Percentiles rank a stretch among this genome's conserved stretches.
phyloP scores from a whole-genome alignment of 2,329 filamentous ascomycete genomes.

The Cytospora chrysosperma region DNA sequence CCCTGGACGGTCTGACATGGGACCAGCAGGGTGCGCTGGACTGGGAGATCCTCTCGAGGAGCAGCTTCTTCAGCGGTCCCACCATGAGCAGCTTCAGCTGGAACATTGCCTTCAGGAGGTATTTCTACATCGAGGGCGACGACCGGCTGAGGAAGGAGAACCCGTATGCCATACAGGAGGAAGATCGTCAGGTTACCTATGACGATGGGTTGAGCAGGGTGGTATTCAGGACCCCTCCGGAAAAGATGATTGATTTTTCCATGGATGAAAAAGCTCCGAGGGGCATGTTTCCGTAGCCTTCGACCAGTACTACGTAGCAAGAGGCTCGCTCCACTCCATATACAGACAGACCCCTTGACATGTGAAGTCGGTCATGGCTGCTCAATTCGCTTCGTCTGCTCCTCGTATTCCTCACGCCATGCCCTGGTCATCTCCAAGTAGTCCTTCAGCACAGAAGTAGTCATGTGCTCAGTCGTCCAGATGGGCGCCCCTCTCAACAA shows the following conservation, averaged over 20 bases:
- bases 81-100: constrained; percentile 14
- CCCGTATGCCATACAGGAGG: constrained; percentile 9
- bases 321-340: no score
- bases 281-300: constrained; percentile 6
- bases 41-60: constrained; percentile 12
- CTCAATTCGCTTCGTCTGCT: neutral
- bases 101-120: constrained; percentile 12
- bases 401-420: constrained; percentile 8
- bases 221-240: constrained; percentile 1
- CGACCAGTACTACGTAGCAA: no score
- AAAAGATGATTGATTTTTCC: neutral
- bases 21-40: constrained; percentile 14
- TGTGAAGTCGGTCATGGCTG: neutral
- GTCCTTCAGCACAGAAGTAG: neutral
- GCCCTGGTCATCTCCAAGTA: neutral
- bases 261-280: constrained; percentile 2
- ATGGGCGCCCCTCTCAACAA: neutral
- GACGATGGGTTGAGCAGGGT: constrained; percentile 17
- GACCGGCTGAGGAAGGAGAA: constrained; percentile 1
- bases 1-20: constrained; percentile 1
- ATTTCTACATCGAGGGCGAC: constrained; percentile 3
- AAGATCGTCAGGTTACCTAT: neutral
- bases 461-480: constrained; percentile 2
- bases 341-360: neutral
- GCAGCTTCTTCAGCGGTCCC: constrained; percentile 12